Evolutionary conservation across 2,329 filamentous ascomycete genomes (phyloP).

Genomic region (Colletotrichum tabaci): DNA sequence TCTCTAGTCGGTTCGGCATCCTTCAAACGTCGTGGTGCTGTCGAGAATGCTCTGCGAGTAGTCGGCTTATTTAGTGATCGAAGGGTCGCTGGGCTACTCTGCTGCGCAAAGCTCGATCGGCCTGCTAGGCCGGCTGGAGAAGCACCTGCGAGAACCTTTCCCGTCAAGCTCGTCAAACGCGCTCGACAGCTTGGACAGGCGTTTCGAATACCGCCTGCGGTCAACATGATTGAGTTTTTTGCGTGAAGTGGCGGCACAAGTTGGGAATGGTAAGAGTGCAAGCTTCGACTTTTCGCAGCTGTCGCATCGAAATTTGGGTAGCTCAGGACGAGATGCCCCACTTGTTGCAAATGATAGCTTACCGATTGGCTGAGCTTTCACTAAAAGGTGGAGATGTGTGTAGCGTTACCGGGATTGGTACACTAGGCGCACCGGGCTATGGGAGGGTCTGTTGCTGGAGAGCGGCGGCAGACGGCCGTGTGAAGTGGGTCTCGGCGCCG

Average conservation of each 20-base stretch:
- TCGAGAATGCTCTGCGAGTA: slow-evolving; percentile 20
- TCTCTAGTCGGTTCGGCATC: slow-evolving; percentile 7
- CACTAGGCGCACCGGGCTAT: neutral
- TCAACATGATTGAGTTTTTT: slow-evolving; percentile 32
- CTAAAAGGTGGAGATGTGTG: neutral
- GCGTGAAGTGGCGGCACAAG: slow-evolving; percentile 3
- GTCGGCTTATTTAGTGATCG: slow-evolving; percentile 18
- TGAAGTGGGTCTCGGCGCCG: neutral
- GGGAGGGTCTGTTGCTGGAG: neutral
- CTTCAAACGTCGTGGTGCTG: neutral
- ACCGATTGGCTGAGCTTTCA: slow-evolving; percentile 1
- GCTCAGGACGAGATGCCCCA: slow-evolving; percentile 7
- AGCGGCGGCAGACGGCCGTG: neutral
- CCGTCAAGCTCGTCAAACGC: slow-evolving; percentile 23
- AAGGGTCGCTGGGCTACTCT: slow-evolving; percentile 15
- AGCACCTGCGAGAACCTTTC: neutral
- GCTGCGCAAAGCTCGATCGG: slow-evolving; percentile 16
- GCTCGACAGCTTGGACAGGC: slow-evolving; percentile 39
- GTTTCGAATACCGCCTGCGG: slow-evolving; percentile 38
- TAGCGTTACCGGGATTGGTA: neutral
- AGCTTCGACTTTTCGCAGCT: slow-evolving; percentile 9
- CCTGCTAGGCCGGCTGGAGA: neutral
- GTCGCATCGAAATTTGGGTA: slow-evolving; percentile 35
- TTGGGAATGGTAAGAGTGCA: neutral
- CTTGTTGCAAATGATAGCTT: slow-evolving; percentile 28